These are phyloP conservation scores for Penicilliopsis zonata DNA, from an alignment of 495 filamentous ascomycete genomes.

Conservation along the genomic window DNA sequence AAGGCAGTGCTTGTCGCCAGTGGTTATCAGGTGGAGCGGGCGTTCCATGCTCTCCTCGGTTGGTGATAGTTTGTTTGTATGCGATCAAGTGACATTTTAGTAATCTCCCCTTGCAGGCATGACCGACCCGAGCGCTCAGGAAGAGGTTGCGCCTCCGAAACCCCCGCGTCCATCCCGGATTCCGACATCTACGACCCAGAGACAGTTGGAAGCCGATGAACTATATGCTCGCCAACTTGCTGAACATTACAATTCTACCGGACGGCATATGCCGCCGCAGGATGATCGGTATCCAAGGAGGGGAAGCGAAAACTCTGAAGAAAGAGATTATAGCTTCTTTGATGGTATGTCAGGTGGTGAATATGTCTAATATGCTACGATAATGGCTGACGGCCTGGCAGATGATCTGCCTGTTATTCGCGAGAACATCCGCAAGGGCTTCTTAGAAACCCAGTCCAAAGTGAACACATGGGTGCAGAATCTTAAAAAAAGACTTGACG, in stretches of 20 bases:
- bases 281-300: constrained; percentile 32
- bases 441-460: constrained; percentile 83
- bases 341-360: constrained; percentile 42
- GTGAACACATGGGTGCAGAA: constrained; percentile 88
- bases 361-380: constrained; percentile 1
- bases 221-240: constrained; percentile 87
- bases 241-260: constrained; percentile 65
- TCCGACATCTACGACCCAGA: constrained; percentile 47
- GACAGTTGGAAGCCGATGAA: constrained; percentile 84
- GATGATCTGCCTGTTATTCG: constrained; percentile 91
- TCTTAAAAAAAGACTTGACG: constrained; percentile 83
- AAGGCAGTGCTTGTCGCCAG: constrained; percentile 83
- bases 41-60: constrained; percentile 92
- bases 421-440: constrained; percentile 89
- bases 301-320: constrained; percentile 34
- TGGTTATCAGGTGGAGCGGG: constrained; percentile 77
- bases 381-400: constrained; percentile 14
- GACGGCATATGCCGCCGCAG: constrained; percentile 21
- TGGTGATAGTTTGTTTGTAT: constrained; percentile 11
- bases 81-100: constrained; percentile 2
- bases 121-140: constrained; percentile 80
- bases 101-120: constrained; percentile 44
- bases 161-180: constrained; percentile 52
- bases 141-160: constrained; percentile 54
- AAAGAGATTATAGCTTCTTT: constrained; percentile 75